Evolutionary conservation across 2,329 filamentous ascomycete genomes (phyloP).

Genomic region (Pyrenochaeta sp.): DNA sequence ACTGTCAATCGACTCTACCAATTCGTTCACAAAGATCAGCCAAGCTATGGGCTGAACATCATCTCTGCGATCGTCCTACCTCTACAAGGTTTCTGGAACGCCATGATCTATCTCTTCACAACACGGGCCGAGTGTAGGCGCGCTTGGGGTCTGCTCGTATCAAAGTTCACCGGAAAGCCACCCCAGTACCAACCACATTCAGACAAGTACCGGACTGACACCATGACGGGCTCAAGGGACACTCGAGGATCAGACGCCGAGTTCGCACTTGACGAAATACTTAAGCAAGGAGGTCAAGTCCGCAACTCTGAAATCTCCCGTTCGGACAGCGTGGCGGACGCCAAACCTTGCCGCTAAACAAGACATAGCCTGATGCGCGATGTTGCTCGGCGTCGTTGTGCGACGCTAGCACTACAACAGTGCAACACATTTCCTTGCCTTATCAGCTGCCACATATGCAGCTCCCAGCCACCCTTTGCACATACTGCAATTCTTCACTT

Average conservation of each 20-base stretch:
- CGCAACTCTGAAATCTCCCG: constrained; percentile 4
- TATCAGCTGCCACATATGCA: not conserved
- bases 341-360: not conserved
- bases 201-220: constrained; percentile 8
- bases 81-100: constrained; percentile 86
- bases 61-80: constrained; percentile 78
- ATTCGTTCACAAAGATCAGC: constrained; percentile 61
- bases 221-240: constrained; percentile 9
- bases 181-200: constrained; percentile 1
- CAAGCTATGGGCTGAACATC: constrained; percentile 67
- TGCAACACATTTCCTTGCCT: constrained; percentile 3
- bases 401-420: constrained; percentile 4
- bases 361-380: constrained; percentile 3
- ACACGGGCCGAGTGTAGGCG: constrained; percentile 37
- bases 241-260: constrained; percentile 13
- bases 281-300: constrained; percentile 10
- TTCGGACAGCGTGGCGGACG: constrained; percentile 1
- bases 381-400: constrained; percentile 7
- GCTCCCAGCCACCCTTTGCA: not conserved
- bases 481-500: not conserved
- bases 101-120: constrained; percentile 70
- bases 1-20: constrained; percentile 79
- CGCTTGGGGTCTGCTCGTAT: constrained; percentile 16
- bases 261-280: constrained; percentile 10
- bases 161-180: constrained; percentile 12